A percentile compares a stretch with the other conserved stretches of the same genome.
Evolutionary conservation across 257 asterid genomes (phyloP).

Genomic region (Eustoma russellianum): DNA sequence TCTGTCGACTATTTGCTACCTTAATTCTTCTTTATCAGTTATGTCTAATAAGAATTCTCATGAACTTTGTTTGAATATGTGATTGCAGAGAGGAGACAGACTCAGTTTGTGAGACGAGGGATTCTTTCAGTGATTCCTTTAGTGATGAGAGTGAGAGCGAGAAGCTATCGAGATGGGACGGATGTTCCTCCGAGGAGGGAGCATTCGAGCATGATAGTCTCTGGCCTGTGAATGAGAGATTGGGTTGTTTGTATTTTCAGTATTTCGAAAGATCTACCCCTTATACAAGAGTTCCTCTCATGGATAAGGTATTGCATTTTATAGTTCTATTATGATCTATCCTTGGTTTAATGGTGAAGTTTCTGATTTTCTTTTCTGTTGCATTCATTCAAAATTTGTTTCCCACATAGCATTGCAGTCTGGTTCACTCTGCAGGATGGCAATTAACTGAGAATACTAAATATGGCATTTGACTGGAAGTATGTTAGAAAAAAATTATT

Average conservation of each 20-base stretch:
- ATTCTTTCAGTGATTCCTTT: conserved; percentile 42
- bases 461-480: conserved; percentile 1
- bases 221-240: conserved; percentile 30
- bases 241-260: conserved; percentile 36
- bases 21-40: neutral
- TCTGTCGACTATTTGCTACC: neutral
- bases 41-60: neutral
- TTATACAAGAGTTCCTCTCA: conserved; percentile 46
- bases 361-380: conserved; percentile 1
- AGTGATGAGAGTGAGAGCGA: conserved; percentile 51
- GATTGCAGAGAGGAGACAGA: conserved; percentile 37
- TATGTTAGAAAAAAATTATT: neutral
- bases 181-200: conserved; percentile 51
- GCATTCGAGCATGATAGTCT: conserved; percentile 24
- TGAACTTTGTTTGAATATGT: neutral
- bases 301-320: conserved; percentile 37
- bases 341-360: neutral
- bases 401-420: neutral
- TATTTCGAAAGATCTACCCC: conserved; percentile 44
- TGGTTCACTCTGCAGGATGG: neutral
- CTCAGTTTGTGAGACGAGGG: conserved; percentile 34
- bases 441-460: too few species aligned
- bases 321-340: neutral
- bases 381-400: neutral
- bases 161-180: conserved; percentile 50